Evolutionary conservation across 2,329 filamentous ascomycete genomes (phyloP).

Genomic region (Neofusicoccum umdonicola): DNA sequence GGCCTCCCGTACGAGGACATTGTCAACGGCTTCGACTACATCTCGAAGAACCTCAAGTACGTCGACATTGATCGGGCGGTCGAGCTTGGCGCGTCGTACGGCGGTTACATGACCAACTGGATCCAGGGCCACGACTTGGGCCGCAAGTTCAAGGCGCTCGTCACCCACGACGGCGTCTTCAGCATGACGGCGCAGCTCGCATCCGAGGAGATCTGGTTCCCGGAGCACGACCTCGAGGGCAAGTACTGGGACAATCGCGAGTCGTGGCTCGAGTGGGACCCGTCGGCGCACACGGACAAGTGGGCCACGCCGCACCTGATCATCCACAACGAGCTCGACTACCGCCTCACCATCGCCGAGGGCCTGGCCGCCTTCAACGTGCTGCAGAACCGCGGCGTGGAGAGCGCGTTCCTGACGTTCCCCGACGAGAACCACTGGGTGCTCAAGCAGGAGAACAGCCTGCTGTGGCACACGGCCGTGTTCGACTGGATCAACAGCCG

Average conservation of each 20-base stretch:
- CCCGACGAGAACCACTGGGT: conserved; percentile 78
- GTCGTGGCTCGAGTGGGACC: conserved; percentile 59
- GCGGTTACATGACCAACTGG: conserved; percentile 63
- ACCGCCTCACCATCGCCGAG: conserved; percentile 80
- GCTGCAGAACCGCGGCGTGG: conserved; percentile 70
- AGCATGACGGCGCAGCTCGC: conserved; percentile 54
- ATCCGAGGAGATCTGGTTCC: conserved; percentile 54
- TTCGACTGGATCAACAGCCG: conserved; percentile 70
- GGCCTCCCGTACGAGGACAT: conserved; percentile 81
- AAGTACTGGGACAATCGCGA: conserved; percentile 39
- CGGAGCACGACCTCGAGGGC: conserved; percentile 44
- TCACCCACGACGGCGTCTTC: conserved; percentile 86
- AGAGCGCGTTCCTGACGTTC: conserved; percentile 77
- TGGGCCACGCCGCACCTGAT: conserved; percentile 88
- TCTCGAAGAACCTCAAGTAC: conserved; percentile 63
- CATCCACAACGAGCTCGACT: conserved; percentile 89
- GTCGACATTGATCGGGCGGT: conserved; percentile 70
- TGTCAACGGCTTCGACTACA: conserved; percentile 72
- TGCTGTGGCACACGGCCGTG: conserved; percentile 87
- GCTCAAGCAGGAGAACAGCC: conserved; percentile 82
- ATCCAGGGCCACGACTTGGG: conserved; percentile 84
- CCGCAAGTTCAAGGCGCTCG: conserved; percentile 80
- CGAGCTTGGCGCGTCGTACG: conserved; percentile 63
- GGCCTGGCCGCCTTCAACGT: conserved; percentile 84
- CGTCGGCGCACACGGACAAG: conserved; percentile 55